These are phyloP conservation scores for Juglanconis juglandina DNA, from an alignment of 2,329 filamentous ascomycete species.

Conservation along the genomic window DNA sequence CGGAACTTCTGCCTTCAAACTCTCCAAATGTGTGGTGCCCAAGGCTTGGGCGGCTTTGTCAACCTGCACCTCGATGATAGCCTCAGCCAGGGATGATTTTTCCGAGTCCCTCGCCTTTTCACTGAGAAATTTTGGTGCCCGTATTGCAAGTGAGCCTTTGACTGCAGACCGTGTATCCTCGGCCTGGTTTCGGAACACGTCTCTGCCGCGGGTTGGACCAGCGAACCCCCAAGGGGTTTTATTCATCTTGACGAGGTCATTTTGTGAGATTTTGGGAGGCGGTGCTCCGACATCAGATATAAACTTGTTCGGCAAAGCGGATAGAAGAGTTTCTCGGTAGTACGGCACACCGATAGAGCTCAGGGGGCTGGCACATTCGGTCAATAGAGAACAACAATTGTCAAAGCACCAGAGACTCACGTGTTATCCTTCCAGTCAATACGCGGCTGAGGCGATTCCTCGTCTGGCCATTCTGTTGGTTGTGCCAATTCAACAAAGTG, in stretches of 20 bases:
- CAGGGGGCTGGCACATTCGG: constrained; percentile 56
- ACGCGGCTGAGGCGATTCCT: constrained; percentile 52
- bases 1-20: constrained; percentile 76
- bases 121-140: constrained; percentile 87
- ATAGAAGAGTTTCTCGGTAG: constrained; percentile 83
- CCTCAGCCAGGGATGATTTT: constrained; percentile 41
- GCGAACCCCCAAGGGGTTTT: constrained; percentile 73
- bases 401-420: constrained; percentile 39
- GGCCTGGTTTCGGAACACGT: constrained; percentile 74
- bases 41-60: constrained; percentile 63
- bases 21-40: constrained; percentile 67
- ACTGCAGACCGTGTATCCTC: constrained; percentile 69
- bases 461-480: constrained; percentile 73
- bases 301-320: constrained; percentile 82
- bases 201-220: constrained; percentile 67
- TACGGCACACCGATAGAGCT: constrained; percentile 88
- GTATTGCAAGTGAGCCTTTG: constrained; percentile 59
- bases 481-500: constrained; percentile 81
- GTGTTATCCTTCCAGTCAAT: constrained; percentile 71
- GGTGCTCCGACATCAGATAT: constrained; percentile 83
- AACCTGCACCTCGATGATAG: constrained; percentile 37
- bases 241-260: constrained; percentile 66
- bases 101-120: constrained; percentile 77
- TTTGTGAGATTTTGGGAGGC: constrained; percentile 68
- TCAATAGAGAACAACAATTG: neutral